Evolutionary conservation across 768 basidiomycete genomes (phyloP).

Genomic region (Psilocybe cyanescens): DNA sequence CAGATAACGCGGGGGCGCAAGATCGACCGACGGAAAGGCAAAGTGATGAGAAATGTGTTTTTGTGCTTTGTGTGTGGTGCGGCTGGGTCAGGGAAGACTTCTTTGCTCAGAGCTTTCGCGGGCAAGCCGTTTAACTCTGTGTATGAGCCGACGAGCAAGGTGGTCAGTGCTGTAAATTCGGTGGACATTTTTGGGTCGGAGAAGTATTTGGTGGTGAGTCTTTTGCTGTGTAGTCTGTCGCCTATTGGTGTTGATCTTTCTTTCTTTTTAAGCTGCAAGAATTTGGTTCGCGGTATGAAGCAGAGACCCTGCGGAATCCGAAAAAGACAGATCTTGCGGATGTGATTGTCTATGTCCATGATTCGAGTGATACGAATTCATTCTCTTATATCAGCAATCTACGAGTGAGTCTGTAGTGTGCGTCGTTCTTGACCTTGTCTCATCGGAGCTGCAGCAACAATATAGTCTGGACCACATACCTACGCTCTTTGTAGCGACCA

Average conservation of each 20-base stretch:
- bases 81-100: constrained; percentile 95
- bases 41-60: constrained; percentile 90
- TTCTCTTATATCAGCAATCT: constrained; percentile 98
- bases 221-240: neutral
- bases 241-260: neutral
- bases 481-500: constrained; percentile 97
- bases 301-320: constrained; percentile 83
- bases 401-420: constrained; percentile 54
- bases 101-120: constrained; percentile 81
- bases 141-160: constrained; percentile 90
- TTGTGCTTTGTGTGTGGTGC: constrained; percentile 94
- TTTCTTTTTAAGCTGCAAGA: constrained; percentile 77
- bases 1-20: constrained; percentile 86
- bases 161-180: constrained; percentile 91
- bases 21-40: constrained; percentile 83
- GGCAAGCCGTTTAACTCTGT: constrained; percentile 74
- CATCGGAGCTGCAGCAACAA: constrained; percentile 77
- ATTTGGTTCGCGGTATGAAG: constrained; percentile 95
- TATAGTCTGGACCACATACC: constrained; percentile 95
- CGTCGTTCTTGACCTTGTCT: neutral
- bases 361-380: constrained; percentile 98
- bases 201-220: constrained; percentile 92
- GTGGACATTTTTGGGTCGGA: constrained; percentile 95
- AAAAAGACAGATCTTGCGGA: constrained; percentile 94
- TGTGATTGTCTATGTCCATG: constrained; percentile 94